Base-by-base conservation (phyloP, 306 rosid species). In the Carpinus fangiana region DNA sequence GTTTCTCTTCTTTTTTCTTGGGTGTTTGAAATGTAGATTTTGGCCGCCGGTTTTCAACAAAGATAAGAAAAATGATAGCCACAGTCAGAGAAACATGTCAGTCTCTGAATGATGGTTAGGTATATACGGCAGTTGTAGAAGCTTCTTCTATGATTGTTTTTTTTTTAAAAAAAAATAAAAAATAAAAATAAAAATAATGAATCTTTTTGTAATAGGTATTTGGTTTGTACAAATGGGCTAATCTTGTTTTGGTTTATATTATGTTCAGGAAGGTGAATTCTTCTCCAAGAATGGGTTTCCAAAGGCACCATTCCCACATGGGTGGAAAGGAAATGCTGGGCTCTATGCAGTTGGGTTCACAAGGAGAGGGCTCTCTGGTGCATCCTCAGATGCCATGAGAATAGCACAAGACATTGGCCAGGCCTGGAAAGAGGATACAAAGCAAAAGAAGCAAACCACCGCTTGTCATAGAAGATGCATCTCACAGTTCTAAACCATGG, bases 321-420 rank as follows among this genome's bases (percentile, higher is more conserved):
- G 97, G 0, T 95, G 99, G 99, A 95, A 93, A 47, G 99, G 99
- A 57, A 91, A 89, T 9, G 76, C 79, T 1, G 99, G 99, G 5
- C 90, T 95, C 7, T 95, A 95, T 70, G 97, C 98, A 3, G 99
- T 95, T 75, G 99, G 99, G 70, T 91, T 95, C 78, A 90, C 99
- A 60, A 91, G 82, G 93, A 91, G 93, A 83, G 99, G 99, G 80
- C 93, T 95, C 17, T 87, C 92, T 62, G 99, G 99, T 64, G 88
- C 88, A 45, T 89, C 99, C 18, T 85, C 76, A 48, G 99, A 95
- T 77, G 99, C 99, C 75, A 73, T 82, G 34, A 91, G 78, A 85
- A 89, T 93, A 18, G 92, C 96, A 14, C 86, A 84, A 82, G 99
- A 95, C 79, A 91, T 95, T 81, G 90, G 90, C 16, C 73, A 73